phyloP scores from a whole-genome alignment of 2,329 filamentous ascomycete species.

The Alternaria arbusti region DNA sequence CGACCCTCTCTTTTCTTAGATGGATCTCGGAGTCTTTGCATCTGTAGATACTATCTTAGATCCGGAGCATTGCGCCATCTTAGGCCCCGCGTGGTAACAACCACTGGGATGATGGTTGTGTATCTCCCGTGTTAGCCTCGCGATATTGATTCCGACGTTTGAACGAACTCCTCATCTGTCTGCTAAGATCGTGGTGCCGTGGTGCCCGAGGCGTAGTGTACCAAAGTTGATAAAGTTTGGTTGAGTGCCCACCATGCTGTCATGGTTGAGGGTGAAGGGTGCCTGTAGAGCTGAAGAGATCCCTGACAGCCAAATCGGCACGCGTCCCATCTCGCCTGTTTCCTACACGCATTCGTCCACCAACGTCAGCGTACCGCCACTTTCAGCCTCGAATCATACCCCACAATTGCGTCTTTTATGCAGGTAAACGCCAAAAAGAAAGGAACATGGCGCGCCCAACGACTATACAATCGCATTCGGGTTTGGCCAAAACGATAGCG shows the following conservation, averaged over 20 bases:
- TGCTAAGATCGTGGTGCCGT: not conserved
- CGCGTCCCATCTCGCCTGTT: constrained; percentile 2
- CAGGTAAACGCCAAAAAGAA: not conserved
- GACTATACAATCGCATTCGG: not conserved
- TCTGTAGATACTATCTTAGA: constrained; percentile 4
- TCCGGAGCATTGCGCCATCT: constrained; percentile 20
- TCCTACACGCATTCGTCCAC: not conserved
- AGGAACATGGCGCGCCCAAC: not conserved
- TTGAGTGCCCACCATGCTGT: not conserved
- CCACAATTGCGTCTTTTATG: constrained; percentile 6
- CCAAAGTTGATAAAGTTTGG: not conserved
- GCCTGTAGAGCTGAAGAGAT: not conserved
- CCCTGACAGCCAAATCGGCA: not conserved
- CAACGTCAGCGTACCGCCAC: constrained; percentile 9
- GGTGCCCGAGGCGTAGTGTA: not conserved
- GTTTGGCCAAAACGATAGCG: not conserved
- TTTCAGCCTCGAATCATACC: constrained; percentile 3
- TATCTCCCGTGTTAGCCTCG: constrained; percentile 12
- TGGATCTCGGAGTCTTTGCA: constrained; percentile 1
- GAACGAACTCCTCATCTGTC: not conserved
- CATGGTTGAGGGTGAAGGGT: not conserved
- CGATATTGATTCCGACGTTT: constrained; percentile 20
- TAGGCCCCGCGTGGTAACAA: constrained; percentile 8
- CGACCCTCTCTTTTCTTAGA: not conserved
- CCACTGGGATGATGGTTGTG: constrained; percentile 3